phyloP scores from a whole-genome alignment of 2,329 filamentous ascomycete species.

The Aspergillus novoparasiticus region DNA sequence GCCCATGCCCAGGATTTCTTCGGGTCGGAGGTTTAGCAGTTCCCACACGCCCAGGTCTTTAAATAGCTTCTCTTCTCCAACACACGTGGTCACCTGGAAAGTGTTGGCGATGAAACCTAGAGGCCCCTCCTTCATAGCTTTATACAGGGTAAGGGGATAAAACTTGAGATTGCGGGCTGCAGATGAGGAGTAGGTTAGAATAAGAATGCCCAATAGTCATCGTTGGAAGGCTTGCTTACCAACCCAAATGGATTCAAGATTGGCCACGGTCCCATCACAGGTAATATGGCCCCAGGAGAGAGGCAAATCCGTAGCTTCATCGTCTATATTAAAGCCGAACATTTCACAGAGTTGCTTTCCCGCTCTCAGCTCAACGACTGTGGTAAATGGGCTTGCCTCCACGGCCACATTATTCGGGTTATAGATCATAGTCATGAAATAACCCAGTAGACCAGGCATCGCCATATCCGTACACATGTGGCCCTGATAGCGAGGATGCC shows the following conservation, averaged over 20 bases:
- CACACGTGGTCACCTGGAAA: constrained; percentile 36
- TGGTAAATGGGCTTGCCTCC: constrained; percentile 51
- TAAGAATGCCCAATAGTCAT: neutral
- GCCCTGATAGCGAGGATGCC: constrained; percentile 47
- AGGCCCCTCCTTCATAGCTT: constrained; percentile 31
- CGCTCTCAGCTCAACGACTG: constrained; percentile 48
- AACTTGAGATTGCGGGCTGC: constrained; percentile 52
- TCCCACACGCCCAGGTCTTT: constrained; percentile 46
- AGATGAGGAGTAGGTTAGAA: neutral
- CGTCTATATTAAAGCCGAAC: constrained; percentile 48
- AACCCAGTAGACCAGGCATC: constrained; percentile 49
- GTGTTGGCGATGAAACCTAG: constrained; percentile 32
- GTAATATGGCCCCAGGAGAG: constrained; percentile 51
- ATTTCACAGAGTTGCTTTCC: constrained; percentile 51
- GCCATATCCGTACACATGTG: constrained; percentile 51
- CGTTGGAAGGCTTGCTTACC: neutral
- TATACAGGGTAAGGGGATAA: constrained; percentile 46
- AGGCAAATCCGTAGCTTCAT: constrained; percentile 23
- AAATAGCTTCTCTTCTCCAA: constrained; percentile 39
- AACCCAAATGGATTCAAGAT: constrained; percentile 52
- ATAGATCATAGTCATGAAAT: constrained; percentile 55
- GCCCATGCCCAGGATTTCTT: constrained; percentile 45
- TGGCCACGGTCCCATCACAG: constrained; percentile 50
- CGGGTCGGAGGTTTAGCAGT: constrained; percentile 47
- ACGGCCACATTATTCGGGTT: constrained; percentile 54